A percentile compares a stretch with the other conserved stretches of the same genome.
phyloP scores from a whole-genome alignment of 345 rosid genomes.

The Eucalyptus cloeziana region DNA sequence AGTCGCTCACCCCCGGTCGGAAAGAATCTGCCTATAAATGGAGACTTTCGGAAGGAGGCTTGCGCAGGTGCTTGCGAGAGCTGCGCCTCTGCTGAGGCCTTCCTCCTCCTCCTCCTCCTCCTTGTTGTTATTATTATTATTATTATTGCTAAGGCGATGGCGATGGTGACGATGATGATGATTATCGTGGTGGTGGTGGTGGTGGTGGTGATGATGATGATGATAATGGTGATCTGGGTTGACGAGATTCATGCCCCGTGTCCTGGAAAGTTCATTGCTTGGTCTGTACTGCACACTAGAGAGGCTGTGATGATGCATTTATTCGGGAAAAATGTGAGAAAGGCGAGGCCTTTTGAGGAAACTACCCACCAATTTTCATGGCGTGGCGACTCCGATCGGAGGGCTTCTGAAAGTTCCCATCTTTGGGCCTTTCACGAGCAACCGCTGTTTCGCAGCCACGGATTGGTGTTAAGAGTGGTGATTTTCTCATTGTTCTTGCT shows the following conservation, averaged over 20 bases:
- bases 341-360: not conserved
- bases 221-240: not conserved
- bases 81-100: not conserved
- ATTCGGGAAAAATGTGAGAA: not conserved
- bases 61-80: not conserved
- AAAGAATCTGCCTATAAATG: not conserved
- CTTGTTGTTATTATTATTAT: not conserved
- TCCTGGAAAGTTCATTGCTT: not conserved
- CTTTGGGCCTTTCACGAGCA: not conserved
- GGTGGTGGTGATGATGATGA: not conserved
- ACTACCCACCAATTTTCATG: not conserved
- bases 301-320: not conserved
- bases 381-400: not conserved
- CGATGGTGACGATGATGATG: not conserved
- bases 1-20: not conserved
- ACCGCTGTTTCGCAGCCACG: not conserved
- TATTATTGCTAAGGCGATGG: not conserved
- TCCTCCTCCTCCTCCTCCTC: not conserved
- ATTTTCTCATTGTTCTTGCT: not conserved
- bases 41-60: not conserved
- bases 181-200: not conserved
- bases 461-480: not conserved
- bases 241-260: not conserved
- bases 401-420: not conserved
- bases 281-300: not conserved